These are phyloP conservation scores for Chenopodium album DNA, from an alignment of 148 eudicot genomes.

Conservation along the genomic window DNA sequence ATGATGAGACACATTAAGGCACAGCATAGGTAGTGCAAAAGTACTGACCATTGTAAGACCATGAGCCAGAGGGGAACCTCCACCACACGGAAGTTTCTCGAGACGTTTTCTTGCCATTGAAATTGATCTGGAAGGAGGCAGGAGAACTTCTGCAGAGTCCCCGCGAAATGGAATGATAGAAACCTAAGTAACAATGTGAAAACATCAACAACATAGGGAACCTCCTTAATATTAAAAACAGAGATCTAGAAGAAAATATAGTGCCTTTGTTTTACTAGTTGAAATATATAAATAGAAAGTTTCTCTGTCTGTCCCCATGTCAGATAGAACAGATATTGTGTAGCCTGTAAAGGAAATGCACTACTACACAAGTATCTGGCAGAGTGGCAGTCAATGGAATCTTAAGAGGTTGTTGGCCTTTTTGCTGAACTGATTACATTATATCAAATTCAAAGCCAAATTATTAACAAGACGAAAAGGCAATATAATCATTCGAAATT, in stretches of 20 bases:
- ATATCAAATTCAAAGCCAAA: neutral
- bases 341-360: neutral
- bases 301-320: neutral
- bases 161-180: constrained; percentile 95
- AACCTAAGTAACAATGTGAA: constrained; percentile 45
- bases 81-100: constrained; percentile 99
- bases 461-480: neutral
- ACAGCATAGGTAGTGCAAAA: constrained; percentile 3
- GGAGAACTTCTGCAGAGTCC: constrained; percentile 87
- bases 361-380: neutral
- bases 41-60: constrained; percentile 89
- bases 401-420: too few relatives aligned
- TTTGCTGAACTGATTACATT: neutral
- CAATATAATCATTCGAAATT: neutral
- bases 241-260: neutral
- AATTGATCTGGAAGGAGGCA: constrained; percentile 97
- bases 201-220: neutral
- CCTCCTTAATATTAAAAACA: neutral
- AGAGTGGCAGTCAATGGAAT: too few relatives aligned
- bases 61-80: constrained; percentile 98
- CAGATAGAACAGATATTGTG: neutral
- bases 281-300: neutral
- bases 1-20: constrained; percentile 1
- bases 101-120: constrained; percentile 99
- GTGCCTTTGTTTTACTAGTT: neutral